Evolutionary conservation across 1,139 yeast genomes (phyloP), one percentile per base, ranked within the genome.

Genomic region (Protomyces inundatus): DNA sequence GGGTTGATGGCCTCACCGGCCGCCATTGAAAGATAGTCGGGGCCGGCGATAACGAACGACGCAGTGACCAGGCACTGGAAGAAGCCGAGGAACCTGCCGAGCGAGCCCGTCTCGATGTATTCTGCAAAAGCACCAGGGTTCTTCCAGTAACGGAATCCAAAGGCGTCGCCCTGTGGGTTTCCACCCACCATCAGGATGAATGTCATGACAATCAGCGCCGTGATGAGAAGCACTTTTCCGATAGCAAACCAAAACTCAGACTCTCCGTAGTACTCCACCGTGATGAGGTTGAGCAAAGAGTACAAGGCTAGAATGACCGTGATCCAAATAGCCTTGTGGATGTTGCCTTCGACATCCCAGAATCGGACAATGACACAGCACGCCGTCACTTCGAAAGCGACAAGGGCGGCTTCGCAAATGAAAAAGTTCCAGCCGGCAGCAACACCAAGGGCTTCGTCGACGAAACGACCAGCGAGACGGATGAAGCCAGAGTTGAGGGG

Each of bases 1-100:
- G 97, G 97, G 75, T 88, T 88, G 58, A 82, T 81, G 60, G 93
- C 83, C 76, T 91, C 97, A 73, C 96, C 96, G 16, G 95, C 93
- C 4, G 96, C 84, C 66, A 91, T 82, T 70, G 96, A 97, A 37
- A 88, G 88, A 69, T 88, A 82, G 76, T 91, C 97, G 67, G 91
- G 86, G 34, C 95, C 96, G n/a, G 82, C 79, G 58, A 84, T 71
- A 12, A 83, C 88, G 84, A 39, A 80, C 73, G 9, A 87, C 83
- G 58, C 89, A 73, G 82, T 6, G 85, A 88, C 72, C 86, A 85
- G 3, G 87, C 85, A 65, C 77, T 80, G n/a, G 86, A 90, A 57
- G 86, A 84, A 64, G 89, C 88, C 69, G 81, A 80, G 71, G 85
- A 84, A 0, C 88, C 89, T 65, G 77, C 71, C 48, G 56, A 51